Percentiles rank a stretch among this genome's conserved stretches.
These are phyloP conservation scores for Trametes sanguinea DNA, from an alignment of 768 basidiomycete species.

Conservation along the genomic window DNA sequence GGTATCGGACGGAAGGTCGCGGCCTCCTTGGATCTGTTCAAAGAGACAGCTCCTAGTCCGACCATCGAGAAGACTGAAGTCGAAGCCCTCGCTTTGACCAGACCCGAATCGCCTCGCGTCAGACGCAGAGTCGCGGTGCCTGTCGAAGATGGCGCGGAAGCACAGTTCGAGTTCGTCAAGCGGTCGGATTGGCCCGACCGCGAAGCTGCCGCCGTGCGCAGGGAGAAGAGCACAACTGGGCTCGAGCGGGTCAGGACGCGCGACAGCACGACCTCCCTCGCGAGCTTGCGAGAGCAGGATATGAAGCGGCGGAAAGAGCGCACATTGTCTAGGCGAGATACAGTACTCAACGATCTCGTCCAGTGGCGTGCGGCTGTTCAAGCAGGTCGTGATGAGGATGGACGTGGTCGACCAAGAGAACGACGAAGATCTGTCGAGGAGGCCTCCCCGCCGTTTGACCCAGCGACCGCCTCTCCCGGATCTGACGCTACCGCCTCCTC, in stretches of 20 bases:
- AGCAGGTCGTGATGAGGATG: conserved; percentile 41
- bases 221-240: conserved; percentile 66
- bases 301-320: conserved; percentile 35
- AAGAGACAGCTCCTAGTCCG: conserved; percentile 57
- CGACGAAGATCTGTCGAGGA: conserved; percentile 43
- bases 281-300: conserved; percentile 28
- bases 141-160: conserved; percentile 58
- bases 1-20: conserved; percentile 84
- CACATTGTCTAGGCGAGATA: conserved; percentile 45
- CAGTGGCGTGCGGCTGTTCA: conserved; percentile 60
- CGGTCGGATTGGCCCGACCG: conserved; percentile 85
- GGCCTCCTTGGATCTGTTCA: conserved; percentile 79
- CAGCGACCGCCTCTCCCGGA: conserved; percentile 34
- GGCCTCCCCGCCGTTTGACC: conserved; percentile 35
- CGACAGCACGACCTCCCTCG: conserved; percentile 39
- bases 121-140: conserved; percentile 40
- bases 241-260: conserved; percentile 58
- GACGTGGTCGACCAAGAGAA: conserved; percentile 65
- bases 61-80: conserved; percentile 33
- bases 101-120: conserved; percentile 30
- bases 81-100: conserved; percentile 32
- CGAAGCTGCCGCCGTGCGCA: conserved; percentile 67
- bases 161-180: conserved; percentile 80
- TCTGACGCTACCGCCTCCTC: conserved; percentile 28
- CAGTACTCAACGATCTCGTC: conserved; percentile 46